A percentile compares a stretch with the other conserved stretches of the same genome.
These are phyloP conservation scores for Aspergillus conjunctus DNA, from an alignment of 495 filamentous ascomycete species.

Conservation along the genomic window DNA sequence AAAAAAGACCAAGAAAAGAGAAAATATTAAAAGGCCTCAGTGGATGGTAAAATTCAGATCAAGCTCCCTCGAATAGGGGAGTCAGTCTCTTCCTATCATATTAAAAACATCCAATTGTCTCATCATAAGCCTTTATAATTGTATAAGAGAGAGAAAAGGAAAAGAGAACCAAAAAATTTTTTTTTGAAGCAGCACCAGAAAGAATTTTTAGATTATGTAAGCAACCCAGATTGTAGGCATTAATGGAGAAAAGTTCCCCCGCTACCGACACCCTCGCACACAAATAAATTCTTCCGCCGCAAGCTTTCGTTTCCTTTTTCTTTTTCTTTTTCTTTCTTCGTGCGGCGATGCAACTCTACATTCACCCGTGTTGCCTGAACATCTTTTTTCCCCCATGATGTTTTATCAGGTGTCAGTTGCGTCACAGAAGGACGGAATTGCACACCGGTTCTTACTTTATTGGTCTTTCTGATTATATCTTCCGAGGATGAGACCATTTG, in stretches of 20 bases:
- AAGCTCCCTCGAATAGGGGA: constrained; percentile 42
- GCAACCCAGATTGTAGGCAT: neutral
- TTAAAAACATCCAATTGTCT: constrained; percentile 47
- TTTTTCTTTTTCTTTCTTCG: constrained; percentile 55
- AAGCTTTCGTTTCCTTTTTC: constrained; percentile 25
- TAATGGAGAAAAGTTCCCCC: neutral
- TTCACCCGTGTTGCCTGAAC: constrained; percentile 36
- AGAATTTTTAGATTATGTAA: constrained; percentile 18
- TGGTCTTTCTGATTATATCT: constrained; percentile 45
- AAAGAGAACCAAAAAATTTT: constrained; percentile 14
- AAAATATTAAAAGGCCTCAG: constrained; percentile 39
- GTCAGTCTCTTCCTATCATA: constrained; percentile 69
- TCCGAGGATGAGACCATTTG: constrained; percentile 51
- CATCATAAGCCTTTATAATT: constrained; percentile 56
- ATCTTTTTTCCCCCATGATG: constrained; percentile 50
- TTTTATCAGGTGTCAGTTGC: constrained; percentile 59
- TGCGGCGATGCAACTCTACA: constrained; percentile 61
- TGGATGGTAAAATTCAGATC: constrained; percentile 54
- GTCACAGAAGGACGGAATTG: constrained; percentile 64
- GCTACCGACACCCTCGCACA: neutral
- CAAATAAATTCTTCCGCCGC: constrained; percentile 31
- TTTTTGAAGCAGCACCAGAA: constrained; percentile 13
- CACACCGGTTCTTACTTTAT: constrained; percentile 57
- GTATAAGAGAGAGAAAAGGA: constrained; percentile 28
- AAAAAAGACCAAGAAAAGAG: constrained; percentile 19